Base-by-base conservation (phyloP, 1,284 basidiomycete genomes). In the Ganoderma leucocontextum region DNA sequence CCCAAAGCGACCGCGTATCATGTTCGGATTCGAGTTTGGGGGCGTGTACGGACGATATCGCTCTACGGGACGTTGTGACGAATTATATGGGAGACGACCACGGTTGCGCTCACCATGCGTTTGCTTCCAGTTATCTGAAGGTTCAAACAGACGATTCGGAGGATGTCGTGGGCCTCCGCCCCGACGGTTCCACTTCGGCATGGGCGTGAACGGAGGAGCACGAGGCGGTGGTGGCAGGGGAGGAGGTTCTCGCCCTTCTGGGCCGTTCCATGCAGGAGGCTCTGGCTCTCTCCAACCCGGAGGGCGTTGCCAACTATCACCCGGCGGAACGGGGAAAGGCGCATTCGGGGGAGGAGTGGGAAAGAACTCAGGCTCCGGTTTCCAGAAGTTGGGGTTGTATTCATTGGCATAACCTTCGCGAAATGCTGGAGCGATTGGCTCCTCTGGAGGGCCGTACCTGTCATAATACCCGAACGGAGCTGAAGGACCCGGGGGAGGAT, bases 51-150 rank as follows among this genome's bases (percentile, higher is more conserved):
- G 74, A 63, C 77, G 67, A 70, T 74, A 78, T 13, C 72, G 69
- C 49, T 78, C 75, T 33, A 65, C 64, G 3, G 69, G 60, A 39
- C 62, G 65, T 57, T 70, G 70, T 38, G 72, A 72, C 60, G 69
- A 67, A 17, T 71, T 69, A 60, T 73, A 71, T 19, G 64, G 65
- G 9, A 73, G 70, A 12, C 68, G 71, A 35, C 70, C 49, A 19
- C 64, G 67, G 19, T 58, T 41, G 62, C 68, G 67, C 53, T 74
- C 73, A 62, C 73, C 77, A 74, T 88, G 87, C 13, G 79, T 80
- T 72, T 91, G 86, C 76, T 89, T 91, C 92, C 92, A 93, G 60
- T 82, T 79, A 35, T 88, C 87, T 42, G 90, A 91, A 29, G 91
- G 89, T 77, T 92, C 91, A 75, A 92, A 89, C 83, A 89, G 86